Conservation (phyloP, 345 rosid species). For the Firmiana major region DNA sequence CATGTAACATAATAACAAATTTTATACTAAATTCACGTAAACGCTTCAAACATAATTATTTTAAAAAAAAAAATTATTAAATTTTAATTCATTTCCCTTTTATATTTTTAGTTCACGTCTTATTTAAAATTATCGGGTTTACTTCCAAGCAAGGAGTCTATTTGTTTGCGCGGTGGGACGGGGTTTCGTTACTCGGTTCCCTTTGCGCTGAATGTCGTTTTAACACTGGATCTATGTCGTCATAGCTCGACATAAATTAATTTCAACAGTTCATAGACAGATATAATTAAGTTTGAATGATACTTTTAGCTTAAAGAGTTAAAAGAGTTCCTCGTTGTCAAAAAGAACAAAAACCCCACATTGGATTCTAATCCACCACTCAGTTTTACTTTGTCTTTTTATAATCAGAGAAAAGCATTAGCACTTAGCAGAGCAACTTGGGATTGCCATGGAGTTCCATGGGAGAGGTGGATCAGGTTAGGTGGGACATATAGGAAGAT, state of each 20-base stretch:
- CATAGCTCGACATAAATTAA: too few species aligned
- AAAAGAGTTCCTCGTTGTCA: background rate
- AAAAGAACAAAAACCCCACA: slow-evolving; percentile 39
- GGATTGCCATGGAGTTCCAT: slow-evolving; percentile 5
- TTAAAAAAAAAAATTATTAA: too few species aligned
- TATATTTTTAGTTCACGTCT: too few species aligned
- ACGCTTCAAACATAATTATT: too few species aligned
- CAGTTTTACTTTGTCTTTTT: slow-evolving; percentile 24
- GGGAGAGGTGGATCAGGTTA: slow-evolving; percentile 15
- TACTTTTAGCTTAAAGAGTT: background rate
- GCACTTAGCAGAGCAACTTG: background rate
- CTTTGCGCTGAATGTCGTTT: too few species aligned
- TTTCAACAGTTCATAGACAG: too few species aligned
- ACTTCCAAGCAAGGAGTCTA: background rate
- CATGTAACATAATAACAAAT: too few species aligned
- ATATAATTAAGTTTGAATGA: background rate
- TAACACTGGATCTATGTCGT: background rate
- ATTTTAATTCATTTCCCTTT: too few species aligned
- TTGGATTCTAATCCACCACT: slow-evolving; percentile 49
- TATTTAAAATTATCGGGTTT: too few species aligned
- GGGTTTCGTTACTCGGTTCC: too few species aligned
- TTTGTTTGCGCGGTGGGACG: too few species aligned
- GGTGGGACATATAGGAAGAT: slow-evolving; percentile 21
- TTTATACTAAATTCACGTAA: too few species aligned
- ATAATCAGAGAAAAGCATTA: slow-evolving; percentile 24